A percentile compares a stretch with the other conserved stretches of the same genome.
Conservation (phyloP, 2,329 filamentous ascomycete species). For the Cladosporium colombiae region DNA sequence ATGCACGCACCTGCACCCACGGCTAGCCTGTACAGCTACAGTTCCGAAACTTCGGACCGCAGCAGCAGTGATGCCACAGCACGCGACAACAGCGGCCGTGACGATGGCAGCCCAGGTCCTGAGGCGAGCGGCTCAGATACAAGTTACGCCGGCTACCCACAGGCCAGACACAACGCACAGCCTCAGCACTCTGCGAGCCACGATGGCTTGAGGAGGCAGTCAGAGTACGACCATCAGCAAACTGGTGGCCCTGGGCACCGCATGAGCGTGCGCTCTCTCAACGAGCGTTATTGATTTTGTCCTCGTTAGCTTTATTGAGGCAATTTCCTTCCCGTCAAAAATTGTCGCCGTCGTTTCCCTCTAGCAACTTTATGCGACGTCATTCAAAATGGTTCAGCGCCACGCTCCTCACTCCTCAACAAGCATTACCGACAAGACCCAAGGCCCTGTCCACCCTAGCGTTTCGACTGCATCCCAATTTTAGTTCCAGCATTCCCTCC, state of each 20-base stretch:
- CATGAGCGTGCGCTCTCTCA: background rate
- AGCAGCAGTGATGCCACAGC: constrained; percentile 9
- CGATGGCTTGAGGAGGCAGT: constrained; percentile 30
- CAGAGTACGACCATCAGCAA: constrained; percentile 28
- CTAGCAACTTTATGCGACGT: no score
- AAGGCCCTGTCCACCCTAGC: no score
- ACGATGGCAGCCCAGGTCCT: constrained; percentile 21
- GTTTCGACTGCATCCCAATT: no score
- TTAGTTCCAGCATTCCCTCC: background rate
- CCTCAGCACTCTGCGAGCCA: constrained; percentile 31
- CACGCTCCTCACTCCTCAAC: background rate
- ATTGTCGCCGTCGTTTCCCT: background rate
- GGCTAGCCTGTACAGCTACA: constrained; percentile 34
- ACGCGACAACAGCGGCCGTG: constrained; percentile 18
- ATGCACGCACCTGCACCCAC: constrained; percentile 20
- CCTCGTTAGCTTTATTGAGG: background rate
- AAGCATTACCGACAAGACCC: background rate
- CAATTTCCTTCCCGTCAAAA: background rate
- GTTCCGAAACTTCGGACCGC: constrained; percentile 24
- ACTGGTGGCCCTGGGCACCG: constrained; percentile 4
- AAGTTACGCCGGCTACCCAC: constrained; percentile 18
- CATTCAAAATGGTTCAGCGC: background rate
- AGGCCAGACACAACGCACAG: constrained; percentile 27
- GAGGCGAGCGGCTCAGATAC: constrained; percentile 21
- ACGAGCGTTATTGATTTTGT: background rate